phyloP scores from a whole-genome alignment of 2,329 filamentous ascomycete genomes.

The Pseudogymnoascus destructans region DNA sequence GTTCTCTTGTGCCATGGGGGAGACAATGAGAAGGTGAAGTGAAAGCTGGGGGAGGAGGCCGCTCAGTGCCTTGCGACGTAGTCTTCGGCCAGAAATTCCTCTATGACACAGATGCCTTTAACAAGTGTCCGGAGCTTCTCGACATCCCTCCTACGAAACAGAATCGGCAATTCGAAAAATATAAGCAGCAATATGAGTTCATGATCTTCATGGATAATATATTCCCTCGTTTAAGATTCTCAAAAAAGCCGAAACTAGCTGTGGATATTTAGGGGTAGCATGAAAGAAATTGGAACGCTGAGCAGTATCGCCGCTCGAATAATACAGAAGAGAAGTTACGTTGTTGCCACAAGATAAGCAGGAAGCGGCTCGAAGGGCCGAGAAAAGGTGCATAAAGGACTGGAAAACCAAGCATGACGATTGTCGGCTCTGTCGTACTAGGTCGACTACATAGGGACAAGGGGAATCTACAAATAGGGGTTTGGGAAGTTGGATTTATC shows the following conservation, averaged over 20 bases:
- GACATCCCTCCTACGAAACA: not conserved
- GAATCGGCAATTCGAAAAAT: not conserved
- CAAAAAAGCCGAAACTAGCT: not conserved
- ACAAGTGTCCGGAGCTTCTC: not conserved
- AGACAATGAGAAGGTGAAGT: not conserved
- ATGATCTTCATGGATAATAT: not conserved
- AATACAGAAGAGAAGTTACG: not conserved
- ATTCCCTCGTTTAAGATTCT: not conserved
- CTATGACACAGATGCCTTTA: not conserved
- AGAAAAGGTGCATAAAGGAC: not conserved
- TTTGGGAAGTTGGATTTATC: not conserved
- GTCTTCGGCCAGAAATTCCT: not conserved
- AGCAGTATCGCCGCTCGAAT: not conserved
- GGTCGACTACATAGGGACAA: not conserved
- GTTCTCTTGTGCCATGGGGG: not conserved
- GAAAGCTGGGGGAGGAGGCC: slow-evolving; percentile 29
- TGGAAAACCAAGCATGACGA: not conserved
- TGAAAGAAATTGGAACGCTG: not conserved
- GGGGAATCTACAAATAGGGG: not conserved
- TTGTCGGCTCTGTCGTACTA: not conserved
- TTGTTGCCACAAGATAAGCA: not conserved
- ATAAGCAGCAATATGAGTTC: not conserved
- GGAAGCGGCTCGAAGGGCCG: not conserved
- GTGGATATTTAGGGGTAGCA: not conserved
- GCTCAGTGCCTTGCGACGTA: slow-evolving; percentile 25